These are phyloP conservation scores for Monilinia fructigena DNA, from an alignment of 2,329 filamentous ascomycete genomes.

Conservation along the genomic window DNA sequence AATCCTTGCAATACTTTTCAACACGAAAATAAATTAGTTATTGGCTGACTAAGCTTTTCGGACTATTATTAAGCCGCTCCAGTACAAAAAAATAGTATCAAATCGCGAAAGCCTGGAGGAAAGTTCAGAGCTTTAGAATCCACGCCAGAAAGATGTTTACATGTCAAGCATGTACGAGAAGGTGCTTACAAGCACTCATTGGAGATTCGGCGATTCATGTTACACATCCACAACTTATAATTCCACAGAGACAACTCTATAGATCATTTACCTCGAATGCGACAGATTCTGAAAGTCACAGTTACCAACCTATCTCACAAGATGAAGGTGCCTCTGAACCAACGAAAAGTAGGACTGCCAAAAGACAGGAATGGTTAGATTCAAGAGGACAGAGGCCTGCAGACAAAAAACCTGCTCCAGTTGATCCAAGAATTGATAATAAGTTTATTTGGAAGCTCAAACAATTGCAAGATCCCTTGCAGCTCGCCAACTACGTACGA, in stretches of 20 bases:
- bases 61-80: constrained; percentile 6
- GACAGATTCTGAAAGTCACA: constrained; percentile 2
- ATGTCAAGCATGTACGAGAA: constrained; percentile 37
- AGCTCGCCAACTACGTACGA: constrained; percentile 67
- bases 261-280: constrained; percentile 16
- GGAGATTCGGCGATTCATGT: constrained; percentile 30
- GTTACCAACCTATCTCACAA: constrained; percentile 9
- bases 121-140: background rate
- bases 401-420: constrained; percentile 18
- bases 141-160: constrained; percentile 33
- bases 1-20: constrained; percentile 26
- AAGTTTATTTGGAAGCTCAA: constrained; percentile 31
- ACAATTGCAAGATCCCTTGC: constrained; percentile 60
- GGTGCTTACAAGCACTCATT: constrained; percentile 34
- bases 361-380: constrained; percentile 31
- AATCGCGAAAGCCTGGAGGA: background rate
- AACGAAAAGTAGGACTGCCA: constrained; percentile 3
- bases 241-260: constrained; percentile 8
- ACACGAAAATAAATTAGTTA: constrained; percentile 8
- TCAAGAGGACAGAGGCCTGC: constrained; percentile 30
- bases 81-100: constrained; percentile 9
- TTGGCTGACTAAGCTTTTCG: background rate
- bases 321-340: constrained; percentile 4
- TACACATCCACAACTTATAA: constrained; percentile 18
- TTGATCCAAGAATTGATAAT: constrained; percentile 16